Base-by-base conservation (phyloP, 345 rosid genomes). In the Boechera divaricarpa region DNA sequence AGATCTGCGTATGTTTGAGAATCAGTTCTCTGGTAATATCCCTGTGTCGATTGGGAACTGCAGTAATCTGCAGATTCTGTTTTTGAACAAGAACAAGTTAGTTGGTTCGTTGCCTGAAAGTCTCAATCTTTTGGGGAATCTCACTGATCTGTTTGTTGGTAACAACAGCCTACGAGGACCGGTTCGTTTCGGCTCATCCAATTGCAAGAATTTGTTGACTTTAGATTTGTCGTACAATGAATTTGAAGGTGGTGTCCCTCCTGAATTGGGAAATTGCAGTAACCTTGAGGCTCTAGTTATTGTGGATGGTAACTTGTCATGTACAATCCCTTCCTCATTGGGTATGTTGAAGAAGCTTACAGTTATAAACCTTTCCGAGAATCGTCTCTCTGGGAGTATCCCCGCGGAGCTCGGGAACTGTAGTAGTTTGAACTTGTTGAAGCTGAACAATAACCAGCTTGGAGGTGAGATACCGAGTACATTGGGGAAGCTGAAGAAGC, bases 331-430 rank as follows among this genome's bases (percentile, higher is more conserved):
- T 8, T 68, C 96, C 53, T 86, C 96, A 2, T 26, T 91, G n/a
- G 96, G 94, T 63, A 71, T 63, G 39, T 75, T 94, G 3, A 68
- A 75, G 66, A 82, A 44, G 52, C 87, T 94, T 58, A 39, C 63
- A 1, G 0, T 0, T 3, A 86, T 94, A 38, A 90, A 88, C 60
- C 89, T 94, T 13, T 85, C 86, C 15, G 87, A 87, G 75, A 94
- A 94, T 82, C 74, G 32, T 18, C 82, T 91, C 73, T 91, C 87
- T 6, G 97, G 96, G 15, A 70, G 74, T 63, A 87, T 94, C 55
- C 98, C 98, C 5, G 42, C 79, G 1, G 87, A 90, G 80, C 77
- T 94, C 0, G 97, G 94, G 18, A 83, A 84, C 28, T 91, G 98
- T 75, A 82, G 81, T 83, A 85, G 90, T 60, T 79, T 94, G 80